Conservation (phyloP, 2,329 filamentous ascomycete genomes). For the Ceratocystis ficicola region DNA sequence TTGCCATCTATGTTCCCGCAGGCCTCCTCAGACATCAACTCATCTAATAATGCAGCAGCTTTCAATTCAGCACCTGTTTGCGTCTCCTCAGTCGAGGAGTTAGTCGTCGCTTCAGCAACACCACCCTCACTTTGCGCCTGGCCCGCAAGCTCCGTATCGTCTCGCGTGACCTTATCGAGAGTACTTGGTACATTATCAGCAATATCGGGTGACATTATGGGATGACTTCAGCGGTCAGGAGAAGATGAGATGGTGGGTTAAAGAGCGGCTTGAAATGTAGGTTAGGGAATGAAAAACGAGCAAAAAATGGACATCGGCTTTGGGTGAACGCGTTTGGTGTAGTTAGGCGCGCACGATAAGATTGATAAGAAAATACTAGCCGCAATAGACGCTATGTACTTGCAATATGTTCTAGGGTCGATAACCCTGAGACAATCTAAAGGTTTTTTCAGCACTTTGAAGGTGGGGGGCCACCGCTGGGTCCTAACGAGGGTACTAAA, state of each 20-base stretch:
- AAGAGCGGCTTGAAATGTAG: background rate
- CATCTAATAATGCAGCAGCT: conserved; percentile 14
- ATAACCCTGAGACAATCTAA: background rate
- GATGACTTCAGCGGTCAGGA: background rate
- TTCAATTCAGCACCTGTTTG: conserved; percentile 10
- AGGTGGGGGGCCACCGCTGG: background rate
- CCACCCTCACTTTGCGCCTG: conserved; percentile 4
- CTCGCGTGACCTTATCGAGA: background rate
- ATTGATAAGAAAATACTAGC: background rate
- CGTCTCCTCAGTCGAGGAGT: background rate
- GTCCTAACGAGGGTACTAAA: background rate
- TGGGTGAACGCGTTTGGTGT: background rate
- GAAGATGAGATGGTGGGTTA: background rate
- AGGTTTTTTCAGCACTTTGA: background rate
- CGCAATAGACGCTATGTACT: conserved; percentile 2
- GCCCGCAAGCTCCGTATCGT: background rate
- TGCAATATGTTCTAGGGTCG: background rate
- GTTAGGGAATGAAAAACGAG: background rate
- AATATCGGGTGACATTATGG: background rate
- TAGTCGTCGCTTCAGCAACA: background rate
- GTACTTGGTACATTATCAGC: background rate
- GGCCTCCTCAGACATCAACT: background rate
- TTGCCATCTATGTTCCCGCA: background rate
- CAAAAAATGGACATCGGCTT: background rate
- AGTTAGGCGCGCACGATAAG: conserved; percentile 6